phyloP scores from a whole-genome alignment of 2,329 filamentous ascomycete genomes.

The Diplocarpon rosae region DNA sequence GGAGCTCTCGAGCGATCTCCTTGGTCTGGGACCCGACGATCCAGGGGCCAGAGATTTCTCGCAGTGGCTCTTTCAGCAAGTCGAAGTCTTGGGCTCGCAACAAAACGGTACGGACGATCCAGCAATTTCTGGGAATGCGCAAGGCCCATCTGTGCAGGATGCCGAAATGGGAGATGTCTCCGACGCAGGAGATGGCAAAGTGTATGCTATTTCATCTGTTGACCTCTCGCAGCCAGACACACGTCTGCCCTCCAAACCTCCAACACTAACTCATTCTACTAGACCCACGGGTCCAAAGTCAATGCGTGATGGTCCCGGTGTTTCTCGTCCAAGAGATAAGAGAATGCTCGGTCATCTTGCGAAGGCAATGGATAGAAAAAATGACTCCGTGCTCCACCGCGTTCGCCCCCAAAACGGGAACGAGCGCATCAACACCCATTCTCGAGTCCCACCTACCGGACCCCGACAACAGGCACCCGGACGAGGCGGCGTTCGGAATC shows the following conservation, averaged over 20 bases:
- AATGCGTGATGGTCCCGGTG: slow-evolving; percentile 62
- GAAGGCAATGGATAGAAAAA: slow-evolving; percentile 67
- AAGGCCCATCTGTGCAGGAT: slow-evolving; percentile 44
- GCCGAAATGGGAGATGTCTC: slow-evolving; percentile 58
- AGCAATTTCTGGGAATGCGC: slow-evolving; percentile 41
- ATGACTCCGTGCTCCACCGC: slow-evolving; percentile 69
- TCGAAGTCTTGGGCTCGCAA: slow-evolving; percentile 55
- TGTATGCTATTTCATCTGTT: slow-evolving; percentile 36
- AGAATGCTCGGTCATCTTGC: slow-evolving; percentile 78
- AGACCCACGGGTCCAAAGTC: slow-evolving; percentile 92
- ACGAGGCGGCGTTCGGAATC: slow-evolving; percentile 26
- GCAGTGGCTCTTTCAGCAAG: slow-evolving; percentile 86
- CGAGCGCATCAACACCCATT: slow-evolving; percentile 73
- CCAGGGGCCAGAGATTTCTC: slow-evolving; percentile 74
- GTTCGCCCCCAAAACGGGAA: slow-evolving; percentile 61
- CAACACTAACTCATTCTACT: slow-evolving; percentile 32
- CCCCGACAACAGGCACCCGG: slow-evolving; percentile 42
- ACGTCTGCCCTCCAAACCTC: slow-evolving; percentile 8
- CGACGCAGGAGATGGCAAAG: slow-evolving; percentile 39
- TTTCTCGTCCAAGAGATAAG: slow-evolving; percentile 54
- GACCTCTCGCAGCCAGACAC: slow-evolving; percentile 5
- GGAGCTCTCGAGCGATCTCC: slow-evolving; percentile 79
- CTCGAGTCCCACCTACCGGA: slow-evolving; percentile 59
- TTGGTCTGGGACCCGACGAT: slow-evolving; percentile 74
- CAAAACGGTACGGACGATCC: slow-evolving; percentile 37